A percentile compares a stretch with the other conserved stretches of the same genome.
These are phyloP conservation scores for Mucor saturninus DNA, from an alignment of 371 early-diverging fungal genomes.

Conservation along the genomic window DNA sequence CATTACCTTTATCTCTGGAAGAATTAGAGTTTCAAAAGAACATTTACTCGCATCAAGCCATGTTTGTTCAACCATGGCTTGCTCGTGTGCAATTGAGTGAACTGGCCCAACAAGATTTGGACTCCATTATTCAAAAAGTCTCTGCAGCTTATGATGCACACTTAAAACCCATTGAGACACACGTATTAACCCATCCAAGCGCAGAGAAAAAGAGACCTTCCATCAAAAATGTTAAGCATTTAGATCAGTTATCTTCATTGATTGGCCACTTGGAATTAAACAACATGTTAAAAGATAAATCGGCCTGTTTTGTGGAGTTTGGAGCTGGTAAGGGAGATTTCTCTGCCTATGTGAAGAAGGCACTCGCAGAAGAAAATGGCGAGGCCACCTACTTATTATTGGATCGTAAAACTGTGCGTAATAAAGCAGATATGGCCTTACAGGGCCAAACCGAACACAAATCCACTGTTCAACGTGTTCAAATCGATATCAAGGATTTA, in stretches of 20 bases:
- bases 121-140: slow-evolving; percentile 55
- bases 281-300: slow-evolving; percentile 62
- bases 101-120: slow-evolving; percentile 46
- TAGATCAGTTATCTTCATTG: slow-evolving; percentile 79
- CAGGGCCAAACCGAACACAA: slow-evolving; percentile 34
- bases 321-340: slow-evolving; percentile 83
- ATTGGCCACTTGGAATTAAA: slow-evolving; percentile 75
- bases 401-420: slow-evolving; percentile 80
- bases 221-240: slow-evolving; percentile 64
- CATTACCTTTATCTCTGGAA: slow-evolving; percentile 49
- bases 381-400: slow-evolving; percentile 68
- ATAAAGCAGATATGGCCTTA: slow-evolving; percentile 64
- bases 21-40: slow-evolving; percentile 53
- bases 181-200: slow-evolving; percentile 54
- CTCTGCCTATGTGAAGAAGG: slow-evolving; percentile 61
- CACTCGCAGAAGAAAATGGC: slow-evolving; percentile 60
- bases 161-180: slow-evolving; percentile 48
- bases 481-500: slow-evolving; percentile 87
- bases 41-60: slow-evolving; percentile 47
- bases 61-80: slow-evolving; percentile 53
- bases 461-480: slow-evolving; percentile 65
- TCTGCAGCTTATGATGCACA: slow-evolving; percentile 37
- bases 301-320: slow-evolving; percentile 77
- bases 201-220: slow-evolving; percentile 49
- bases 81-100: slow-evolving; percentile 50